These are phyloP conservation scores for Venturia effusa DNA, from an alignment of 2,329 filamentous ascomycete genomes.

Conservation along the genomic window DNA sequence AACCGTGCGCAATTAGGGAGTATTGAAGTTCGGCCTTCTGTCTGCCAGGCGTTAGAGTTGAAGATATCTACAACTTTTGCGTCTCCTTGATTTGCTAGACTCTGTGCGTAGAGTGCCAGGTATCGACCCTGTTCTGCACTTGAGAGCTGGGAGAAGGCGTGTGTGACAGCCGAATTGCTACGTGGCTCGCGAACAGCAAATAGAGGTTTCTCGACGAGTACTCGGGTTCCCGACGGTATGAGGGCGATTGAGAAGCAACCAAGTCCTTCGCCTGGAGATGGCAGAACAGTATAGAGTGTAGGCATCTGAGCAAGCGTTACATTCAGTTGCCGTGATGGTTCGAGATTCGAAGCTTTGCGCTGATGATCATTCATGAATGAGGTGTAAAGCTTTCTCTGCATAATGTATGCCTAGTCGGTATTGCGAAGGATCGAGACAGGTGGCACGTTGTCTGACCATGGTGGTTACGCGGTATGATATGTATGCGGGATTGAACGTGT, in stretches of 20 bases:
- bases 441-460: neutral
- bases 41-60: slow-evolving; percentile 16
- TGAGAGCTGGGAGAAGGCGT: slow-evolving; percentile 13
- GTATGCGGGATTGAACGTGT: neutral
- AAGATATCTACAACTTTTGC: slow-evolving; percentile 17
- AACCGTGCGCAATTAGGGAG: neutral
- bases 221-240: neutral
- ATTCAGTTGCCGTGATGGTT: neutral
- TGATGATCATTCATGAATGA: neutral
- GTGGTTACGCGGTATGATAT: neutral
- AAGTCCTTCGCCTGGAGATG: neutral
- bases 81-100: slow-evolving; percentile 5
- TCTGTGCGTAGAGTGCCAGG: slow-evolving; percentile 2
- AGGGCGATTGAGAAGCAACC: slow-evolving; percentile 1
- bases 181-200: slow-evolving; percentile 6
- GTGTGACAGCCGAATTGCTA: slow-evolving; percentile 10
- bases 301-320: neutral
- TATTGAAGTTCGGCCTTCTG: neutral
- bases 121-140: neutral
- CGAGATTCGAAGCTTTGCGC: neutral
- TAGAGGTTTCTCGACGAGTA: neutral
- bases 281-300: slow-evolving; percentile 11
- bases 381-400: neutral
- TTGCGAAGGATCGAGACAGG: neutral
- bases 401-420: neutral